phyloP scores from a whole-genome alignment of 2,329 filamentous ascomycete species.

The Thermoascus crustaceus region DNA sequence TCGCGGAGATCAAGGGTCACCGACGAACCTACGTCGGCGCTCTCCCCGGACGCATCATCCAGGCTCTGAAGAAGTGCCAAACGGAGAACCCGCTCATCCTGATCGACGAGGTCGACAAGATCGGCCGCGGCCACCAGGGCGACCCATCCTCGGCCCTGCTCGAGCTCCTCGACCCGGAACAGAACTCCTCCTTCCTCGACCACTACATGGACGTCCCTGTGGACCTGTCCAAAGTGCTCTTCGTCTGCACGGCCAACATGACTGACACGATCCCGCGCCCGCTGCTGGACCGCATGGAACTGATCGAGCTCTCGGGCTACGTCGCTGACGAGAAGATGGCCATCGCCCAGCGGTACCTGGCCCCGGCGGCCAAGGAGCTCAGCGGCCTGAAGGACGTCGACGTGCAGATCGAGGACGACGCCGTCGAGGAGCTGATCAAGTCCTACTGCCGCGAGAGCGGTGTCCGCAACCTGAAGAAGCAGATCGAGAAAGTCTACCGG shows the following conservation, averaged over 20 bases:
- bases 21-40: conserved; percentile 93
- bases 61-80: conserved; percentile 97
- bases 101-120: conserved; percentile 98
- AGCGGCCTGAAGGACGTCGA: conserved; percentile 85
- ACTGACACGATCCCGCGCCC: conserved; percentile 95
- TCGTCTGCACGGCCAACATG: conserved; percentile 98
- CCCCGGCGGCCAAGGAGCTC: conserved; percentile 87
- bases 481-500: conserved; percentile 97
- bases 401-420: conserved; percentile 75
- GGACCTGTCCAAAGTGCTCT: conserved; percentile 92
- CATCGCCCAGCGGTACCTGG: conserved; percentile 87
- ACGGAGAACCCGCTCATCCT: conserved; percentile 95
- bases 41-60: conserved; percentile 90
- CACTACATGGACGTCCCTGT: conserved; percentile 99
- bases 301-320: conserved; percentile 92
- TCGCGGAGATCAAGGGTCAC: conserved; percentile 98
- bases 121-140: conserved; percentile 90
- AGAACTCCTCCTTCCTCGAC: conserved; percentile 94
- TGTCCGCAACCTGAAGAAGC: conserved; percentile 96
- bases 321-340: conserved; percentile 98
- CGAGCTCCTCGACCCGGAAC: conserved; percentile 90
- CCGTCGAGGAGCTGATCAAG: conserved; percentile 95
- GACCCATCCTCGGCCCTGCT: conserved; percentile 91
- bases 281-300: conserved; percentile 91
- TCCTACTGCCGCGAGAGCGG: conserved; percentile 96